Evolutionary conservation across 768 basidiomycete genomes (phyloP).

Genomic region (Russula earlei): DNA sequence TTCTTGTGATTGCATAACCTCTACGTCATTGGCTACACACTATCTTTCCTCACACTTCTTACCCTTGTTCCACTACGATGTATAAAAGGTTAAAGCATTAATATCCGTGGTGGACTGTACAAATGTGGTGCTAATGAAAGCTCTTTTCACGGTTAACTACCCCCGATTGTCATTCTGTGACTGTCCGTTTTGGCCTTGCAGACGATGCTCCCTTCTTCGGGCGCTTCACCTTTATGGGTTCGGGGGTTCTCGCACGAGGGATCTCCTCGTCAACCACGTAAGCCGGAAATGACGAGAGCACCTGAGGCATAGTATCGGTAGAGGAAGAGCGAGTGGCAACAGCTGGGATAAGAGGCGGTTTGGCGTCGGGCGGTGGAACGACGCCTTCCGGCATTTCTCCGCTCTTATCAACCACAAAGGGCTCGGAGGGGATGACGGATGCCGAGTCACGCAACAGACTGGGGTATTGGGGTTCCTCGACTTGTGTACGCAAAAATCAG

Average conservation of each 20-base stretch:
- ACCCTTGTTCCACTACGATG: constrained; percentile 6
- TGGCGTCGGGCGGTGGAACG: constrained; percentile 6
- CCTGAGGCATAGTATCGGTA: constrained; percentile 1
- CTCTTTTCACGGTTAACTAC: background rate
- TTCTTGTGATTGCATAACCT: background rate
- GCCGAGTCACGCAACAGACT: constrained; percentile 15
- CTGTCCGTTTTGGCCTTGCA: constrained; percentile 61
- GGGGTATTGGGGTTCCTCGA: background rate
- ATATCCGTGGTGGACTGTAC: constrained; percentile 13
- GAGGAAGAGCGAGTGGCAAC: constrained; percentile 21
- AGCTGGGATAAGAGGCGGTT: constrained; percentile 20
- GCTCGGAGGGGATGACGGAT: constrained; percentile 1
- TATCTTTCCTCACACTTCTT: constrained; percentile 12
- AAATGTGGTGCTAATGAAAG: constrained; percentile 5
- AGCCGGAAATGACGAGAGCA: constrained; percentile 37
- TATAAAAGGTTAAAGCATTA: constrained; percentile 13
- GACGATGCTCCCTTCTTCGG: constrained; percentile 49
- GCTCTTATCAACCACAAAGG: constrained; percentile 15
- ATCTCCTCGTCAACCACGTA: constrained; percentile 46
- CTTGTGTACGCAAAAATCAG: constrained; percentile 1
- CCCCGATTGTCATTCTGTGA: constrained; percentile 19
- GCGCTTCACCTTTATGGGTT: constrained; percentile 68
- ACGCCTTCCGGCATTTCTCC: constrained; percentile 20
- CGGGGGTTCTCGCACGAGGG: constrained; percentile 46
- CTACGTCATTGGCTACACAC: constrained; percentile 7